Evolutionary conservation across 345 rosid species (phyloP), one percentile per base, ranked within the genome.

Genomic region (Brassica rapa): DNA sequence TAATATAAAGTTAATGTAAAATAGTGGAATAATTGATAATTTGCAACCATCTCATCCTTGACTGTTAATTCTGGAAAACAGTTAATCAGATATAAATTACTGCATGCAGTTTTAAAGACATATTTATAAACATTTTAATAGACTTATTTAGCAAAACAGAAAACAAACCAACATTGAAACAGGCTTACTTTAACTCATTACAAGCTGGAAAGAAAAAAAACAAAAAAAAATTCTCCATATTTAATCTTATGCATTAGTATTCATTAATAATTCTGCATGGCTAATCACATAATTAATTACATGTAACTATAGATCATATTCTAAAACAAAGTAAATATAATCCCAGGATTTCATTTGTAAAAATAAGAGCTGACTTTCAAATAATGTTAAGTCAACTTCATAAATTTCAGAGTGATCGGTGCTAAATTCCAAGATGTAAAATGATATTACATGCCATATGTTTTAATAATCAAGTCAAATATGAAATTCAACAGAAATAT

Each of bases 281-380:
- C 21, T 21, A 33, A 49, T 62, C 37, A 23, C 19, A 30, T 11
- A 59, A 23, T 21, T 49, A 68, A 10, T 46, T 49, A 62, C 11
- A 9, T 27, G 16, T 16, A 11, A 2, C 2, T 39, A 11, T 8
- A 41, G 11, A 68, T 46, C 35, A 57, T 75, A 76, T 59, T 8
- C 16, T 43, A 8, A 60, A 43, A 46, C 4, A 15, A 19, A 21
- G 0, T 55, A 16, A 35, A 35, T 8, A 35, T 46, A 70, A 69
- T 70, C 76, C 11, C 39, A 70, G 21, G 55, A 70, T 62, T 12
- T 51, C 24, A 35, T 62, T 63, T 35, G 15, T 37, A 2, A 78
- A 64, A 64, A 76, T 70, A 77, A 64, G 43, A 41, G 72, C 72
- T 78, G 76, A 71, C 72, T 65, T 71, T 77, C 27, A 57, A 71